Evolutionary conservation across 139 green algal species (phyloP), one percentile per base, ranked within the genome.

Genomic region (Coelastrella sp.): DNA sequence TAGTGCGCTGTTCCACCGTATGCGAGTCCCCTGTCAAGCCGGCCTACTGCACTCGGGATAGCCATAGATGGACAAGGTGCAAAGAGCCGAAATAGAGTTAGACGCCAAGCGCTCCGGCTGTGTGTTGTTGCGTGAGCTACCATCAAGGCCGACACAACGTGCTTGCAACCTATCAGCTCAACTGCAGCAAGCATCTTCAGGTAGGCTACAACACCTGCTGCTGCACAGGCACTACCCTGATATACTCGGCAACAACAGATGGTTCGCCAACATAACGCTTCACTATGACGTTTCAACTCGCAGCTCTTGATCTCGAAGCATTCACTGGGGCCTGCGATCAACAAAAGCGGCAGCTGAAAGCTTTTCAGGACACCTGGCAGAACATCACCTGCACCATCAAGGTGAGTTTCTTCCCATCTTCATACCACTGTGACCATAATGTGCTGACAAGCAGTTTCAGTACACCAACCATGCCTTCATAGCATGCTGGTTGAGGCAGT

Each of bases 331-430:
- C 23, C 7, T 32, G 34, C 0, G 11, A 3, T 32, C n/a, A 71
- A 34, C 77, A 84, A 64, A 38, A 41, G 59, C 15, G 45, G 59
- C 77, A 72, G 38, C 59, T 84, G 60, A 0, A 43, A 11, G 60
- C 77, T n/a, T 84, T 75, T 32, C 8, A 66, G 37, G 77, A 59
- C 27, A 40, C 77, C 38, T 84, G 77, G 77, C 37, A 25, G 15
- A 37, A 17, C 4, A 74, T 74, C 40, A 51, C 63, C 25, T 34
- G 5, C 37, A 72, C 60, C 3, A 69, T 84, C 37, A 45, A 62
- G 77, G 77, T 84, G 53, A 38, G 35, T 11, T 37, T 45, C 66
- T 27, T 40, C 43, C 13, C 6, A 30, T n/a, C n/a, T n/a, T n/a
- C n/a, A n/a, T n/a, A n/a, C n/a, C n/a, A n/a, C n/a, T n/a, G n/a